Conservation (phyloP, 495 filamentous ascomycete genomes). For the Hyaloscypha bicolor region DNA sequence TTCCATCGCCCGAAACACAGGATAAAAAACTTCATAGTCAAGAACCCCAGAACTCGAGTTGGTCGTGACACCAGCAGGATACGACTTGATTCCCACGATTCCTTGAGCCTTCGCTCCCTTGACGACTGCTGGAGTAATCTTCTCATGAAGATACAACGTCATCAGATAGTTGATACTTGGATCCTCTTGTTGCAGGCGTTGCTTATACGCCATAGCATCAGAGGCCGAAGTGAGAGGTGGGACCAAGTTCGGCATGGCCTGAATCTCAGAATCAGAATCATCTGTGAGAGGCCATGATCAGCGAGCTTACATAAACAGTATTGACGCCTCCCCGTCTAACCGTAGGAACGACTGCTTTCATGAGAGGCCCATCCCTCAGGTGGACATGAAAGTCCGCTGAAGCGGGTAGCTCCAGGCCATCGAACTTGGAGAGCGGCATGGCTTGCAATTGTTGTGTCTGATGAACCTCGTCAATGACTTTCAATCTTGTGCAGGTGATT, state of each 20-base stretch:
- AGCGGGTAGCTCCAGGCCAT: constrained; percentile 63
- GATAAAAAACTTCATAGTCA: constrained; percentile 69
- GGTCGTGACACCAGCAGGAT: constrained; percentile 75
- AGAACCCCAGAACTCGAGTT: constrained; percentile 84
- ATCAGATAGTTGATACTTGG: constrained; percentile 81
- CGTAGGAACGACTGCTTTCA: constrained; percentile 77
- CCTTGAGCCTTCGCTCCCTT: constrained; percentile 67
- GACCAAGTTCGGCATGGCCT: constrained; percentile 64
- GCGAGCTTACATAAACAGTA: constrained; percentile 45
- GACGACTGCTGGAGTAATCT: constrained; percentile 77
- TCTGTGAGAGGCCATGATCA: constrained; percentile 56
- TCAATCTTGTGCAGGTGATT: not conserved
- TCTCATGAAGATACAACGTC: constrained; percentile 60
- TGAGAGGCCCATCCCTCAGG: constrained; percentile 78
- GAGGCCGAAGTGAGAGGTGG: constrained; percentile 77
- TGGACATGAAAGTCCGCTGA: constrained; percentile 74
- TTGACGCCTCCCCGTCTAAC: constrained; percentile 75
- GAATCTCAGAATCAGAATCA: constrained; percentile 45
- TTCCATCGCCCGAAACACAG: constrained; percentile 79
- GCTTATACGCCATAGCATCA: constrained; percentile 75
- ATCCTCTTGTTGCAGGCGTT: constrained; percentile 65
- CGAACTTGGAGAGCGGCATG: constrained; percentile 33
- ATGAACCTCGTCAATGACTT: not conserved
- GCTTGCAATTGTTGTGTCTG: not conserved
- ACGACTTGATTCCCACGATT: constrained; percentile 69